Percentiles rank a stretch among this genome's conserved stretches.
Conservation (phyloP, 2,329 filamentous ascomycete genomes). For the Stagonosporopsis cucurbitacearum region DNA sequence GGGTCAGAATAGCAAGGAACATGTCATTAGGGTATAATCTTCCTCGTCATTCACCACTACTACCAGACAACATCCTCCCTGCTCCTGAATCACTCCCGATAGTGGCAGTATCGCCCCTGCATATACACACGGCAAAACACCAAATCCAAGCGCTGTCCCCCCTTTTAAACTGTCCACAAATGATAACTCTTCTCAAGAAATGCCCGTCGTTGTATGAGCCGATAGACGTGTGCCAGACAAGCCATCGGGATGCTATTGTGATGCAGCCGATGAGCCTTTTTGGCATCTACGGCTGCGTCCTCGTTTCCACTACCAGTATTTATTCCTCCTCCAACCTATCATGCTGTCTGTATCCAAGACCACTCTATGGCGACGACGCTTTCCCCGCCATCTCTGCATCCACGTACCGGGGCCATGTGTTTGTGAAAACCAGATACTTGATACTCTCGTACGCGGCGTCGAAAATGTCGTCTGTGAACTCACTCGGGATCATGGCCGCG, state of each 20-base stretch:
- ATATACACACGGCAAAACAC: slow-evolving; percentile 2
- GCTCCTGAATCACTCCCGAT: not conserved
- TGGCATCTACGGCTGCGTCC: not conserved
- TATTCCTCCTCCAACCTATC: not conserved
- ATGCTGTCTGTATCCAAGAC: not conserved
- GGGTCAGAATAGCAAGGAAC: not conserved
- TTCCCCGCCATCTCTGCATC: slow-evolving; percentile 40
- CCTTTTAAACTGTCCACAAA: not conserved
- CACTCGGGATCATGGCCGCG: slow-evolving; percentile 42
- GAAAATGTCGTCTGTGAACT: slow-evolving; percentile 45
- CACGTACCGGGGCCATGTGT: slow-evolving; percentile 48
- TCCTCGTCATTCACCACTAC: not conserved
- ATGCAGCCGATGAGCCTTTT: slow-evolving; percentile 3
- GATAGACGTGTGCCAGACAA: slow-evolving; percentile 17
- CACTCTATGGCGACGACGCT: slow-evolving; percentile 21
- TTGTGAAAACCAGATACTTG: slow-evolving; percentile 49
- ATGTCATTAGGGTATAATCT: slow-evolving; percentile 19
- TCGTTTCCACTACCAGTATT: not conserved
- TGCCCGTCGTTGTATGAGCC: slow-evolving; percentile 1
- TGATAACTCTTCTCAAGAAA: not conserved
- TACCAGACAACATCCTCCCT: no score
- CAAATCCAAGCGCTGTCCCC: not conserved
- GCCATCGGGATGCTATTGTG: slow-evolving; percentile 1
- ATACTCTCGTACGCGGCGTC: slow-evolving; percentile 48
- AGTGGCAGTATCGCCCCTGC: not conserved